A percentile compares a stretch with the other conserved stretches of the same genome.
Evolutionary conservation across 345 rosid species (phyloP).

Genomic region (Aethionema arabicum): DNA sequence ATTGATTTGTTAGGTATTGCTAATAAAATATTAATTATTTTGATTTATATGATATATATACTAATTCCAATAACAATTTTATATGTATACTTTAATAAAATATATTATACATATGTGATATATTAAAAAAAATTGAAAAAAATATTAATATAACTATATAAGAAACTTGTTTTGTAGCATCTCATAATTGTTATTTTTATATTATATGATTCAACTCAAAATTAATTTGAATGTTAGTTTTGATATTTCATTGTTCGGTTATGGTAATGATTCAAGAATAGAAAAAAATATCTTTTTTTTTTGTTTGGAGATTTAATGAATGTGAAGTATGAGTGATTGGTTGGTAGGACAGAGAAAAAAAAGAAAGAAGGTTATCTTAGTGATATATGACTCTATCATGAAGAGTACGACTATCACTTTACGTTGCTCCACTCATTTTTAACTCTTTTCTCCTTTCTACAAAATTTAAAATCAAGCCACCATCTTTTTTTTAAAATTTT

Average conservation of each 20-base stretch:
- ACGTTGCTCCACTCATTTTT: constrained; percentile 29
- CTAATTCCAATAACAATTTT: neutral
- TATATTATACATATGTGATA: too few species aligned
- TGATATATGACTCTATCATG: constrained; percentile 7
- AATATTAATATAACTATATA: too few species aligned
- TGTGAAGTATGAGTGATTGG: constrained; percentile 31
- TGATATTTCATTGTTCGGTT: too few species aligned
- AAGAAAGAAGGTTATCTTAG: constrained; percentile 33
- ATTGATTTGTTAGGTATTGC: constrained; percentile 37
- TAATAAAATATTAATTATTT: constrained; percentile 10
- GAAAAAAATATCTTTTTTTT: neutral
- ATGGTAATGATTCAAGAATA: neutral
- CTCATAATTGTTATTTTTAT: too few species aligned
- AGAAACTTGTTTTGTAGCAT: too few species aligned
- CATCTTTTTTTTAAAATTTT: too few species aligned
- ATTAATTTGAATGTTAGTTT: too few species aligned
- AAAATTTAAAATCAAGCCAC: too few species aligned
- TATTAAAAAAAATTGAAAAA: too few species aligned
- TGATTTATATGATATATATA: constrained; percentile 19
- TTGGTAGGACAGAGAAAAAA: constrained; percentile 29
- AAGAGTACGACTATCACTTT: constrained; percentile 23
- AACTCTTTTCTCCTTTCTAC: too few species aligned
- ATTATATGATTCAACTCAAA: too few species aligned
- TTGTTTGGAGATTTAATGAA: neutral
- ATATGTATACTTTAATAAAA: too few species aligned